Percentiles rank a stretch among this genome's conserved stretches.
Conservation (phyloP, 345 rosid species). For the Corymbia maculata region DNA sequence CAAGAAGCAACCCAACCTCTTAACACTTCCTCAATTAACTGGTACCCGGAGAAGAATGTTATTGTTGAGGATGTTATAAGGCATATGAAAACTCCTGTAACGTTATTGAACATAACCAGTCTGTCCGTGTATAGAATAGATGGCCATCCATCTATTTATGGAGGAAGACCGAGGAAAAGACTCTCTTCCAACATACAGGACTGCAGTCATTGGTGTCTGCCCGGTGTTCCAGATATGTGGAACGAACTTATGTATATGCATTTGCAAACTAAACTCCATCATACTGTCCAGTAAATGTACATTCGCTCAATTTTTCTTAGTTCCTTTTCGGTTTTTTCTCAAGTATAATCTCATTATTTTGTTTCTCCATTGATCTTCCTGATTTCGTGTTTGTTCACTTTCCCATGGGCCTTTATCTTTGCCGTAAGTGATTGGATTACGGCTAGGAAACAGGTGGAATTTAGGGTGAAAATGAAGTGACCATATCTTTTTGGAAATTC, state of each 20-base stretch:
- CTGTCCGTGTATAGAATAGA: conserved; percentile 59
- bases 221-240: conserved; percentile 91
- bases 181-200: conserved; percentile 42
- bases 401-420: background rate
- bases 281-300: background rate
- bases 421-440: background rate
- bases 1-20: conserved; percentile 53
- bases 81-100: conserved; percentile 68
- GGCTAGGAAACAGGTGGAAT: background rate
- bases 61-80: conserved; percentile 41
- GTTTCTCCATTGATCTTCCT: background rate
- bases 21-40: conserved; percentile 15
- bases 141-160: conserved; percentile 68
- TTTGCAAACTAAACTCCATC: background rate
- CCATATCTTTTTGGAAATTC: background rate
- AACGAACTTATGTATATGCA: conserved; percentile 55
- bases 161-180: conserved; percentile 32
- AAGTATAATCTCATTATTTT: background rate
- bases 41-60: conserved; percentile 33
- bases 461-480: background rate
- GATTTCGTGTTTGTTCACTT: background rate
- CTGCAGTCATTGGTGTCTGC: conserved; percentile 99
- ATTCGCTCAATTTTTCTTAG: background rate
- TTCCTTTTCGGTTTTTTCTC: background rate
- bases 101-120: conserved; percentile 47